Conservation (phyloP, 1,139 yeast genomes). For the Martiniozyma asiatica region DNA sequence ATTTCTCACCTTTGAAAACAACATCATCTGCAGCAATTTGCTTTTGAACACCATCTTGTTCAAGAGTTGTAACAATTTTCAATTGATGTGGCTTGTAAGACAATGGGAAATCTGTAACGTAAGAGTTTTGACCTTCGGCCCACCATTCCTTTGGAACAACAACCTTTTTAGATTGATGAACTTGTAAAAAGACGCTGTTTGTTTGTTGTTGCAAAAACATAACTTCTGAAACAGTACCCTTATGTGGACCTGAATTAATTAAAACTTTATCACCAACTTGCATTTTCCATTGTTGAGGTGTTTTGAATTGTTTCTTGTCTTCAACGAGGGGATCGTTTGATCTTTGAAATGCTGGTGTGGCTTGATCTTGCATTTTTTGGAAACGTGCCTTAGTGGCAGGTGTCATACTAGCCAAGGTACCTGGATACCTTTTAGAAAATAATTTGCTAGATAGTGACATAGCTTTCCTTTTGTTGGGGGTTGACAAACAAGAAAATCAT, state of each 20-base stretch:
- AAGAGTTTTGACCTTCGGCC: constrained; percentile 63
- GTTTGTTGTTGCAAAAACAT: constrained; percentile 32
- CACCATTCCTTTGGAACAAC: constrained; percentile 62
- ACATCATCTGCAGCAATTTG: constrained; percentile 73
- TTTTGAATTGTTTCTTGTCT: constrained; percentile 26
- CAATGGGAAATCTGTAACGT: constrained; percentile 44
- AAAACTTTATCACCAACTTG: constrained; percentile 56
- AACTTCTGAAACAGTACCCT: constrained; percentile 60
- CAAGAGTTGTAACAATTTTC: constrained; percentile 68
- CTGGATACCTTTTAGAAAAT: constrained; percentile 19
- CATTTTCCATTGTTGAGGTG: constrained; percentile 36
- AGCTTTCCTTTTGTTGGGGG: too few relatives aligned
- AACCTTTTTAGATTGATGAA: constrained; percentile 39
- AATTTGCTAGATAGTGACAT: too few relatives aligned
- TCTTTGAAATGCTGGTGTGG: constrained; percentile 21
- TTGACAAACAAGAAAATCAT: too few relatives aligned
- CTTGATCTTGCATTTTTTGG: constrained; percentile 17
- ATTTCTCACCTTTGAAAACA: constrained; percentile 53
- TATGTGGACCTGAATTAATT: constrained; percentile 54
- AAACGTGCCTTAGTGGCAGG: constrained; percentile 16
- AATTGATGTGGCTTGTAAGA: constrained; percentile 55
- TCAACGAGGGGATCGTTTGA: constrained; percentile 22
- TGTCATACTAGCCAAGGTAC: constrained; percentile 18
- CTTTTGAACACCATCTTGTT: constrained; percentile 39
- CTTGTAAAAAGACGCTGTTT: constrained; percentile 43